Base-by-base conservation (phyloP, 768 basidiomycete species). In the Boletus pseudo-olivaceus region DNA sequence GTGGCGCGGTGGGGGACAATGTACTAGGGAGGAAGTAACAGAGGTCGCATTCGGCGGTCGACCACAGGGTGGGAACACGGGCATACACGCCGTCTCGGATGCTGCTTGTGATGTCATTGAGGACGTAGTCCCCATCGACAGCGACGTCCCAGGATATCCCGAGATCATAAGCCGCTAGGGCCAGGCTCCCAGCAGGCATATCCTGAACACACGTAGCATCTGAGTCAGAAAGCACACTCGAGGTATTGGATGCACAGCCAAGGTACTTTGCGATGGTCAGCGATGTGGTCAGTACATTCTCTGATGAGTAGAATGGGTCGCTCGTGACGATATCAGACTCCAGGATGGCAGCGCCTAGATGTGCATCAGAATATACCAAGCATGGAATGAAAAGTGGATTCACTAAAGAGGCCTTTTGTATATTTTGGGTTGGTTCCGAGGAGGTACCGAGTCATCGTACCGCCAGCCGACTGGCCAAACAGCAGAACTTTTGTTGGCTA, bases 381-480 rank as follows among this genome's bases (percentile, higher is more conserved):
- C 4, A 6, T 10, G 42, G 5, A 27, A 29, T 5, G 10, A 43
- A 43, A 43, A 11, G 27, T n/a, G 27, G 10, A n/a, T 44, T 44
- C 49, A 67, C 63, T 54, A 38, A 65, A 65, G 12, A 62, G 47
- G 20, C 55, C 65, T 11, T 35, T 50, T 5, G 57, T 64, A 30
- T 64, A 59, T 17, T 48, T 51, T n/a, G 51, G 58, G 35, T 62
- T 66, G 17, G 27, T 47, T 23, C 34, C 57, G 6, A 60, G 49
- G 23, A 60, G 53, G 30, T 55, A 60, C 12, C 64, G 56, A 1
- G 55, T 57, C 59, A 63, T 54, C 9, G 47, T 37, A 30, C 62
- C 64, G 14, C 64, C 59, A 2, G 61, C 64, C 5, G 56, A 65
- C 45, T 66, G 54, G 19, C 64, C 62, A 46, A 61, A 61, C n/a